Conservation (phyloP, 495 filamentous ascomycete genomes). For the Podospora conica region DNA sequence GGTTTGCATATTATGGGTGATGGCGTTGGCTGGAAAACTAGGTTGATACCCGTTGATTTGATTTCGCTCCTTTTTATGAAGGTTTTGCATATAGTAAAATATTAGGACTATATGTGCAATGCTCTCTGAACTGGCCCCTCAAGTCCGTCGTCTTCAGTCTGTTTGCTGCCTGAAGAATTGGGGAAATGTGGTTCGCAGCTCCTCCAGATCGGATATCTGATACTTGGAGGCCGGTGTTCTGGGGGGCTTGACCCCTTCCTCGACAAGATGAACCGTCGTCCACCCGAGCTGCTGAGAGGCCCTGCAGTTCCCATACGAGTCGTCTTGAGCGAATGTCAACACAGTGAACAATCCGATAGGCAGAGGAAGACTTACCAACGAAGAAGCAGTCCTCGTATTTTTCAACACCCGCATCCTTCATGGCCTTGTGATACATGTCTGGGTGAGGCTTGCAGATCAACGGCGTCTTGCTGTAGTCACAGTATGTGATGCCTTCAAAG, state of each 20-base stretch:
- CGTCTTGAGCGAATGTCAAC: constrained; percentile 49
- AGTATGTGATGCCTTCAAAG: constrained; percentile 91
- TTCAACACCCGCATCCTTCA: constrained; percentile 55
- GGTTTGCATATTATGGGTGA: neutral
- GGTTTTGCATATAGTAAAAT: neutral
- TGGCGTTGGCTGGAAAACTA: neutral
- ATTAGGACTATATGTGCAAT: neutral
- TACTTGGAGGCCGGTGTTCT: constrained; percentile 55
- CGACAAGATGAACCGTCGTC: constrained; percentile 75
- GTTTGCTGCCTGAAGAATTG: constrained; percentile 57
- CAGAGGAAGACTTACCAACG: constrained; percentile 55
- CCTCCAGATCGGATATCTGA: constrained; percentile 63
- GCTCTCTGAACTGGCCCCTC: constrained; percentile 1
- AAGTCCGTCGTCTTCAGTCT: neutral
- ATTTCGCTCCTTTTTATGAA: neutral
- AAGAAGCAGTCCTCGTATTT: constrained; percentile 67
- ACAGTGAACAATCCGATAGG: neutral
- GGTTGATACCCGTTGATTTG: neutral
- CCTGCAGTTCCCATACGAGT: constrained; percentile 69
- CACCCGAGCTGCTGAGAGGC: constrained; percentile 70
- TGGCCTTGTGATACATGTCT: constrained; percentile 81
- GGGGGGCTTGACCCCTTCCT: constrained; percentile 57
- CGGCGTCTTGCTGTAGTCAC: constrained; percentile 64
- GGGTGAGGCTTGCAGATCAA: constrained; percentile 79
- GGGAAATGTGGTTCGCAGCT: constrained; percentile 67